These are phyloP conservation scores for Kalmanozyma brasiliensis DNA, from an alignment of 1,284 basidiomycete species.

Conservation along the genomic window DNA sequence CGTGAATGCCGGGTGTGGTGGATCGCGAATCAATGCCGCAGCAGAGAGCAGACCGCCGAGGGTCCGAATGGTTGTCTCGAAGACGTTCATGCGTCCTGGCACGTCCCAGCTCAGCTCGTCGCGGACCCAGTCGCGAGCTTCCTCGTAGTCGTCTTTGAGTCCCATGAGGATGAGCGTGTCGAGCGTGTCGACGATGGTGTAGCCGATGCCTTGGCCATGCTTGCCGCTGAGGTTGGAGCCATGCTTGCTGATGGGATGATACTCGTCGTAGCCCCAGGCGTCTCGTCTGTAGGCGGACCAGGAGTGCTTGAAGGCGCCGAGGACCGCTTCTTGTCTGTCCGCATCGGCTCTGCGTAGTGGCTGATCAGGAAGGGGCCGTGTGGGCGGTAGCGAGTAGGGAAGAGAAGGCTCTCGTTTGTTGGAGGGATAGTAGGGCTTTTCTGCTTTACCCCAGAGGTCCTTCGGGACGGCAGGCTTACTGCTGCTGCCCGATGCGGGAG, in stretches of 20 bases:
- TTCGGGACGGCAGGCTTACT: not conserved
- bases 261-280: constrained; percentile 67
- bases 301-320: constrained; percentile 59
- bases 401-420: constrained; percentile 25
- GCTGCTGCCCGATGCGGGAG: not conserved
- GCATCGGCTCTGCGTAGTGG: constrained; percentile 48
- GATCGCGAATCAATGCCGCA: constrained; percentile 56
- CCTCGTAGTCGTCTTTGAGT: constrained; percentile 79
- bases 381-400: constrained; percentile 44
- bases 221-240: constrained; percentile 60
- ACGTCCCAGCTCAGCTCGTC: constrained; percentile 79
- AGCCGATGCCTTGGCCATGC: constrained; percentile 55
- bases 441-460: constrained; percentile 5
- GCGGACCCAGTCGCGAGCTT: constrained; percentile 82
- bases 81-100: constrained; percentile 85
- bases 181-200: constrained; percentile 68
- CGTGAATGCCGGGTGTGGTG: constrained; percentile 42
- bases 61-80: constrained; percentile 87
- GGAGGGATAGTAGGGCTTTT: not conserved
- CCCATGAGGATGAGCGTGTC: constrained; percentile 90
- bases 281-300: constrained; percentile 63
- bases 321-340: constrained; percentile 46
- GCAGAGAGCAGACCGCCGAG: constrained; percentile 86
- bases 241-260: constrained; percentile 58
- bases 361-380: constrained; percentile 37